Base-by-base conservation (phyloP, 2,329 filamentous ascomycete species). In the Graphiopsis chlorocephala region DNA sequence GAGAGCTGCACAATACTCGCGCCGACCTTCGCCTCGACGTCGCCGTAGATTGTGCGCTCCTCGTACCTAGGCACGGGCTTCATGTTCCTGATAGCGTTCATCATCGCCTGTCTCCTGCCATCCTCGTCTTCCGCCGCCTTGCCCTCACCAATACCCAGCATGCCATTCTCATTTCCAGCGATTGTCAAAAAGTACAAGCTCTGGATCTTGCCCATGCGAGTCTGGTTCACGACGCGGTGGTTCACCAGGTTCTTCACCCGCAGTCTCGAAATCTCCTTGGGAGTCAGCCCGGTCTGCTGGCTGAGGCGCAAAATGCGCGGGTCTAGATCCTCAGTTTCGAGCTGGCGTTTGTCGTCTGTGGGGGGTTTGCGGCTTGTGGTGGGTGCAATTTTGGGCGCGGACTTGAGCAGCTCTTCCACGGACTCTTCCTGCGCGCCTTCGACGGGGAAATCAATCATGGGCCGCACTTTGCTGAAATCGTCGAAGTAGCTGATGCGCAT, bases 41-140 rank as follows among this genome's bases (percentile, higher is more conserved):
- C 87, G 64, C 95, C 95, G 79, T 86, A 98, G 61, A 97, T 95
- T 14, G 95, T 99, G 67, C 95, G 84, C 72, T 92, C 85, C 82
- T 99, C 95, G 76, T 98, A 99, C 65, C 94, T 85, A 58, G 88
- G 87, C 64, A 99, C 87, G n/a, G 95, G 93, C 81, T 88, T 87
- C 91, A 99, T 93, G 82, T 95, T 97, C 74, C 90, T 85, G 71
- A 98, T 91, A 4, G 26, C 94, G 69, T 89, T 84, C 80, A 93
- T 87, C 78, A 86, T 87, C 52, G 93, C 90, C 80, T 96, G 92
- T 68, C 84, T 80, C 45, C 80, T 77, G 0, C 91, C 92, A 65
- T 91, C 87, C 33, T 83, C 80, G 1, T 82, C 73, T 78, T 97
- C 93, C 29, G 88, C 87, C 11, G 90, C 90, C 83, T 98, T 99